phyloP scores from a whole-genome alignment of 352 stramenopile genomes.

The Pythium rhizo-oryzae region DNA sequence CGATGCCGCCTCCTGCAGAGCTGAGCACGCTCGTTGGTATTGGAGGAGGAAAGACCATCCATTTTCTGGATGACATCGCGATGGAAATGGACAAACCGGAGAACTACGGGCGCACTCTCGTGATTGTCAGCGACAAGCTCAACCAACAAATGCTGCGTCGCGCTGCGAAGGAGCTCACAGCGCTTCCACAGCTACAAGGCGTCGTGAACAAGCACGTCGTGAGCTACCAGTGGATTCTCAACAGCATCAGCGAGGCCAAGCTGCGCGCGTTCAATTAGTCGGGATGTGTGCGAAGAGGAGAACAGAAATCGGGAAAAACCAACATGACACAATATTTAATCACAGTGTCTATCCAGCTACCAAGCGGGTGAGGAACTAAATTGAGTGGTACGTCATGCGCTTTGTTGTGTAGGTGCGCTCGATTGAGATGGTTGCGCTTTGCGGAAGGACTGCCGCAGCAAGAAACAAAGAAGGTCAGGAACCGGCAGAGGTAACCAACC shows the following conservation, averaged over 20 bases:
- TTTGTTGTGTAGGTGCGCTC: neutral
- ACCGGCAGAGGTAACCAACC: neutral
- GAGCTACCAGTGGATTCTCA: slow-evolving; percentile 87
- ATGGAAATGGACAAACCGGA: slow-evolving; percentile 53
- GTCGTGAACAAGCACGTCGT: slow-evolving; percentile 53
- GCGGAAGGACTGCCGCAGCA: slow-evolving; percentile 10
- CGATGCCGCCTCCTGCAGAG: slow-evolving; percentile 70
- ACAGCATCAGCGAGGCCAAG: slow-evolving; percentile 84
- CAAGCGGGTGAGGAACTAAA: neutral
- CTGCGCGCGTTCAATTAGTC: slow-evolving; percentile 41
- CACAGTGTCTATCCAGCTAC: slow-evolving; percentile 1
- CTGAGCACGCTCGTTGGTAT: slow-evolving; percentile 72
- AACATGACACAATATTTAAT: slow-evolving; percentile 12
- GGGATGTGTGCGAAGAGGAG: neutral
- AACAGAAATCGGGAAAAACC: neutral
- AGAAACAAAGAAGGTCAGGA: neutral
- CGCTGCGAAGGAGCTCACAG: slow-evolving; percentile 38
- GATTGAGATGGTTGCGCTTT: slow-evolving; percentile 4
- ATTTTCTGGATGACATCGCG: slow-evolving; percentile 53
- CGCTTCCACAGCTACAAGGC: slow-evolving; percentile 44
- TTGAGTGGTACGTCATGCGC: neutral
- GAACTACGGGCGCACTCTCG: slow-evolving; percentile 51
- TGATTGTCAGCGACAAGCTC: slow-evolving; percentile 79
- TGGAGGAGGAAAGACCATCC: slow-evolving; percentile 59
- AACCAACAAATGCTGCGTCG: slow-evolving; percentile 59